Evolutionary conservation across 805 yeast genomes (phyloP).

Genomic region (Cyberlindnera sargentensis): DNA sequence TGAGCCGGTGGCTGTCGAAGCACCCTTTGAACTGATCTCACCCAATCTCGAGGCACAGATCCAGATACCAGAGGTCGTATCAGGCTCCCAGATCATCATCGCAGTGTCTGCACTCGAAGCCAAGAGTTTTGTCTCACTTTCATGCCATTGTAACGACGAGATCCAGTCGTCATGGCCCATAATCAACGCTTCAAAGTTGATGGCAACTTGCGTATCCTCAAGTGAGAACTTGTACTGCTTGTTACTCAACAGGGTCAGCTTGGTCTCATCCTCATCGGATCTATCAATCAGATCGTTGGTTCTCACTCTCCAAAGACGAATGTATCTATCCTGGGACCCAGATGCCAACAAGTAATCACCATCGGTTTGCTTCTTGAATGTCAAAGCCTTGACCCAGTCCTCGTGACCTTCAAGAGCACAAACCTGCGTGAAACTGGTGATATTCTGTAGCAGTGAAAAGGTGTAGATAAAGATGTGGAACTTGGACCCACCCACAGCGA

Average conservation of each 20-base stretch:
- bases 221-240: constrained; percentile 59
- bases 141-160: constrained; percentile 75
- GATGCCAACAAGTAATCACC: constrained; percentile 67
- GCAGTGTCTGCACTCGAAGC: constrained; percentile 93
- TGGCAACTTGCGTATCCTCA: constrained; percentile 37
- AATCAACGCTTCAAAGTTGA: constrained; percentile 84
- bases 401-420: constrained; percentile 83
- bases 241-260: constrained; percentile 54
- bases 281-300: constrained; percentile 49
- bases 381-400: constrained; percentile 84
- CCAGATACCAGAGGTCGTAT: constrained; percentile 84
- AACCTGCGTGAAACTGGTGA: constrained; percentile 27
- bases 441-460: constrained; percentile 23
- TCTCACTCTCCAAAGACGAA: constrained; percentile 79
- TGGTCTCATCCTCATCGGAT: constrained; percentile 45
- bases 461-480: constrained; percentile 46
- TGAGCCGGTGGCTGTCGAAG: constrained; percentile 97
- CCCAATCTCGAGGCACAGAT: constrained; percentile 75
- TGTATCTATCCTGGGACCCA: constrained; percentile 90
- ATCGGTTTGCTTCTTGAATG: constrained; percentile 40
- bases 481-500: constrained; percentile 73
- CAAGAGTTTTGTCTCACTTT: constrained; percentile 46
- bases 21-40: constrained; percentile 91
- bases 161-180: constrained; percentile 99
- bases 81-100: constrained; percentile 91